Percentiles rank a stretch among this genome's conserved stretches.
Conservation (phyloP, 352 stramenopile species). For the Phytophthora hybrid region DNA sequence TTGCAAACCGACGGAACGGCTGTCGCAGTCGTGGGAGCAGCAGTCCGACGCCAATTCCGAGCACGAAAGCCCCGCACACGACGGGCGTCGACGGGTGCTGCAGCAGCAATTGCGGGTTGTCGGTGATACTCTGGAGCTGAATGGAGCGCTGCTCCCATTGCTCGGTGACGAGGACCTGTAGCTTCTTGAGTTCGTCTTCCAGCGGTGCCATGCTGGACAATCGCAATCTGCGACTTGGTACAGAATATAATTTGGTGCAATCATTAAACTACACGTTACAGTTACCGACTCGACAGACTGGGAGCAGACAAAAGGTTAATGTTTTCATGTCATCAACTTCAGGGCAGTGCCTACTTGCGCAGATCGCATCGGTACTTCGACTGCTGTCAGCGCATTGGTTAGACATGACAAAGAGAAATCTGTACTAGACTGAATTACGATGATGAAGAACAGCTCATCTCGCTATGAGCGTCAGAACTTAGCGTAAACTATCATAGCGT, state of each 20-base stretch:
- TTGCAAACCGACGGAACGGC: conserved; percentile 77
- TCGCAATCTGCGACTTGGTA: conserved; percentile 13
- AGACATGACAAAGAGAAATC: too few species aligned
- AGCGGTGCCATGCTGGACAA: conserved; percentile 11
- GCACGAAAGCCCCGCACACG: conserved; percentile 58
- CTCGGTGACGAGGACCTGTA: conserved; percentile 12
- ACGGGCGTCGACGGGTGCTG: conserved; percentile 49
- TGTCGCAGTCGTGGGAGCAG: conserved; percentile 62
- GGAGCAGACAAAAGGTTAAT: too few species aligned
- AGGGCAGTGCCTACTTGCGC: too few species aligned
- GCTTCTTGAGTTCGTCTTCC: conserved; percentile 35
- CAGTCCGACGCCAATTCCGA: conserved; percentile 65
- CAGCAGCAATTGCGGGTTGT: conserved; percentile 36
- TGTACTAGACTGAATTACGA: too few species aligned
- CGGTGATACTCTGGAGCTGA: conserved; percentile 19
- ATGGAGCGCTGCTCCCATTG: conserved; percentile 23
- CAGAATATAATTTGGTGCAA: too few species aligned
- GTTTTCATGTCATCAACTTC: too few species aligned
- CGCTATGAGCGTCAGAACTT: too few species aligned
- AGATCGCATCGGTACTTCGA: too few species aligned
- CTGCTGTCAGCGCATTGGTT: too few species aligned
- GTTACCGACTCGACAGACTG: too few species aligned
- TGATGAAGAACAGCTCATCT: too few species aligned
- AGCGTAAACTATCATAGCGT: neutral
- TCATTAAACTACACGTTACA: too few species aligned